Evolutionary conservation across 345 rosid species (phyloP).

Genomic region (Hypericum perforatum): DNA sequence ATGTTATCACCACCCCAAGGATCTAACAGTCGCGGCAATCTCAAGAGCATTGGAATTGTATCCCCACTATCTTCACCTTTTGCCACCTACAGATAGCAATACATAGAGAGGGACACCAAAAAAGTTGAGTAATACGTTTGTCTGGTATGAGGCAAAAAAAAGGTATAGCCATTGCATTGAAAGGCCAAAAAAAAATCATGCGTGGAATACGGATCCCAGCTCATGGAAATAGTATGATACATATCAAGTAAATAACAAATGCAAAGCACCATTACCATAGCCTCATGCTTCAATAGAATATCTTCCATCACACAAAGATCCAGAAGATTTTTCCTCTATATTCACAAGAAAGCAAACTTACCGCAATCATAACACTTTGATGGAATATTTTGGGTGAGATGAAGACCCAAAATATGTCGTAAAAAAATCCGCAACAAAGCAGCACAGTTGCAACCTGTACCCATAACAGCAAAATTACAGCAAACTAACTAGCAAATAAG

Average conservation of each 20-base stretch:
- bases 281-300: no score
- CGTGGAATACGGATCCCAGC: no score
- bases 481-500: conserved; percentile 6
- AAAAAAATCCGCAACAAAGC: conserved; percentile 87
- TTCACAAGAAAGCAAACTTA: conserved; percentile 28
- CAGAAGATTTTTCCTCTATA: not conserved
- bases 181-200: no score
- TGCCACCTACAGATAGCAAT: conserved; percentile 52
- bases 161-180: no score
- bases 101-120: no score
- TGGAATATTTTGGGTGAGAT: conserved; percentile 82
- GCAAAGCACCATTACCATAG: no score
- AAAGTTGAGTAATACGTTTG: no score
- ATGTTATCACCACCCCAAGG: conserved; percentile 98
- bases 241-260: no score
- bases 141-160: no score
- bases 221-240: no score
- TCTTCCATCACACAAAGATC: not conserved
- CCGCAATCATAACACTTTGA: conserved; percentile 94
- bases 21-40: conserved; percentile 68
- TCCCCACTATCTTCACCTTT: conserved; percentile 86
- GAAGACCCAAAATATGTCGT: conserved; percentile 99
- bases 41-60: conserved; percentile 87
- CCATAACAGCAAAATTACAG: conserved; percentile 14
- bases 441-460: conserved; percentile 94